Evolutionary conservation across 805 yeast genomes (phyloP), one percentile per base, ranked within the genome.

Genomic region (Hermanozyma aechmeae): DNA sequence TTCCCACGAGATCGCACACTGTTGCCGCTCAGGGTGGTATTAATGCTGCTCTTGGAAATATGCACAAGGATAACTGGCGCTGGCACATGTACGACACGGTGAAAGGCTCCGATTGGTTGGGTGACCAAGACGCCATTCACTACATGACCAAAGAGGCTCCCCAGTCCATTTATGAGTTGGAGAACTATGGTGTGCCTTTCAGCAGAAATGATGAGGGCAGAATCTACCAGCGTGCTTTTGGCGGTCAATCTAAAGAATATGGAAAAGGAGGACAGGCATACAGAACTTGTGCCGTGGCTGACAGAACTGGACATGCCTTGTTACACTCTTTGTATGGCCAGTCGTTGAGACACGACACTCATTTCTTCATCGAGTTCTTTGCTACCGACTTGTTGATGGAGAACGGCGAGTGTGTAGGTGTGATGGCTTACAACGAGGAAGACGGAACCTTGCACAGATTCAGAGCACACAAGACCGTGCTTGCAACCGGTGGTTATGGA

Each of bases 31-130:
- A 89, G 65, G 98, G 98, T 65, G 98, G 98, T 68, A 92, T 89
- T 63, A 89, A 89, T 52, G 98, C 97, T 43, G 98, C 98, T 17
- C 71, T 89, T 42, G 98, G 97, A 46, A 89, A 89, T 71, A 89
- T 89, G 95, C 97, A 92, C 68, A 71, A 74, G 45, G 98, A 89
- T 61, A 87, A 87, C 68, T 89, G 98, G 98, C 94, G 84, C 61
- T 92, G 97, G 96, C 98, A 89, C 62, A 87, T 89, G 96, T 89
- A 92, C 64, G 98, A 89, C 56, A 89, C 98, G 48, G 97, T 89
- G 48, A 89, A 89, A 67, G 98, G 98, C 41, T 86, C 96, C 7
- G 98, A 89, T 65, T 89, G 98, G 98, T 76, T 89, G 40, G 98
- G 98, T 53, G 98, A 89, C 64, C 98, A 89, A 68, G 98, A 89